Evolutionary conservation across 495 filamentous ascomycete species (phyloP).

Genomic region (Tuber indicum): DNA sequence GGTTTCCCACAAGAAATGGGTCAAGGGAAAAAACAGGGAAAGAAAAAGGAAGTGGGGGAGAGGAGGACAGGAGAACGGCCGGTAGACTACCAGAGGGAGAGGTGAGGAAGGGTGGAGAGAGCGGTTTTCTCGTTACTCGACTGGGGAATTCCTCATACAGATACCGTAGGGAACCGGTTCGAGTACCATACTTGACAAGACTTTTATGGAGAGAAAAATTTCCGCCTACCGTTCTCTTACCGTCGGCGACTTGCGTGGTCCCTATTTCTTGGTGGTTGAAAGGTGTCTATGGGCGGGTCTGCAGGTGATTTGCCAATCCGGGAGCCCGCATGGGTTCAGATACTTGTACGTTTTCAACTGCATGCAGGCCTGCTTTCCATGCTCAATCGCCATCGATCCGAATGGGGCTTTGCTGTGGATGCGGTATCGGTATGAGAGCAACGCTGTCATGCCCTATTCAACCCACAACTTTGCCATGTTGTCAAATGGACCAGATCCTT

Average conservation of each 20-base stretch:
- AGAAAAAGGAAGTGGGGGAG: not conserved
- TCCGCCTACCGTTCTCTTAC: not conserved
- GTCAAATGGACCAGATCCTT: not conserved
- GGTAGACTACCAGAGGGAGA: not conserved
- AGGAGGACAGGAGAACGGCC: not conserved
- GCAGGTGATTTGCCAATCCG: constrained; percentile 3
- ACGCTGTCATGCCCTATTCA: not conserved
- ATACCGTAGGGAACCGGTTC: not conserved
- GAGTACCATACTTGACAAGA: not conserved
- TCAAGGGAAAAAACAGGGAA: not conserved
- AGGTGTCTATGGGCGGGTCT: not conserved
- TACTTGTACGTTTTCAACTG: constrained; percentile 3
- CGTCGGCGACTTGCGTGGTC: not conserved
- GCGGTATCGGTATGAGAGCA: not conserved
- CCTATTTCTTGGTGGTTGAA: not conserved
- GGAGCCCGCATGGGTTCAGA: not conserved
- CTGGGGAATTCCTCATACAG: not conserved
- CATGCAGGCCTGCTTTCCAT: not conserved
- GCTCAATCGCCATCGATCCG: not conserved
- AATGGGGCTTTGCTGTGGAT: not conserved
- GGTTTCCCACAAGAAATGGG: too few relatives aligned
- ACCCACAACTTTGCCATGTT: not conserved
- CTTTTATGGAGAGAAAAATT: not conserved
- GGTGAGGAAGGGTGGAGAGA: not conserved
- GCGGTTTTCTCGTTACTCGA: not conserved